Evolutionary conservation across 2,329 filamentous ascomycete genomes (phyloP).

Genomic region (Daldinia sp.): DNA sequence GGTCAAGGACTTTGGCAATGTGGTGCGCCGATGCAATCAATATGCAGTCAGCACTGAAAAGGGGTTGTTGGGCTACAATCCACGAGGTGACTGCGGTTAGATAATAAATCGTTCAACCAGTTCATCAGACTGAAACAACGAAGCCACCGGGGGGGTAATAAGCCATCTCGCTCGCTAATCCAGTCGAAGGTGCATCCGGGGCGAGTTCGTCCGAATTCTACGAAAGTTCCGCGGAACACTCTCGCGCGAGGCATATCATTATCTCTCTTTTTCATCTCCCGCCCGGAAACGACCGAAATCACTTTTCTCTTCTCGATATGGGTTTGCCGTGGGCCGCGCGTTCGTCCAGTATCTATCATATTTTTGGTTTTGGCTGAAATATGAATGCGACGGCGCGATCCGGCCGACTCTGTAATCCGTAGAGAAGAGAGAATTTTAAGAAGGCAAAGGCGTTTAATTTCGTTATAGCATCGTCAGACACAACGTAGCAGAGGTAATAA

Average conservation of each 20-base stretch:
- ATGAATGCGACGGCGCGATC: not conserved
- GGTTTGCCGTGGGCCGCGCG: slow-evolving; percentile 11
- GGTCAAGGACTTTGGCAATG: slow-evolving; percentile 9
- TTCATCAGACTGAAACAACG: slow-evolving; percentile 11
- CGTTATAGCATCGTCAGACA: slow-evolving; percentile 14
- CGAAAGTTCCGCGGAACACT: not conserved
- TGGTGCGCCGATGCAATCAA: slow-evolving; percentile 9
- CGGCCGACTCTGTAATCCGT: not conserved
- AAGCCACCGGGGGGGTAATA: slow-evolving; percentile 4
- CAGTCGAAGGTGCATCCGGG: slow-evolving; percentile 1
- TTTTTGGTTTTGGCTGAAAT: not conserved
- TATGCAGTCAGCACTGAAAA: slow-evolving; percentile 37
- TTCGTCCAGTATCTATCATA: slow-evolving; percentile 5
- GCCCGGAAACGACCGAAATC: not conserved
- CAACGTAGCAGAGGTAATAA: not conserved
- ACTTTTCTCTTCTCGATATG: slow-evolving; percentile 2
- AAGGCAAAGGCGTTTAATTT: slow-evolving; percentile 4
- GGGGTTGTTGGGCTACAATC: slow-evolving; percentile 7
- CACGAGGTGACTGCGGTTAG: slow-evolving; percentile 28
- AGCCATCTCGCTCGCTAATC: slow-evolving; percentile 8
- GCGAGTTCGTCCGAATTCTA: slow-evolving; percentile 11
- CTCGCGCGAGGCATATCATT: not conserved
- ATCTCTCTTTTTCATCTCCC: slow-evolving; percentile 2
- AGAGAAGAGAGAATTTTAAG: not conserved
- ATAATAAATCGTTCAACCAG: slow-evolving; percentile 19